These are phyloP conservation scores for Colletotrichum tabaci DNA, from an alignment of 2,329 filamentous ascomycete genomes.

Conservation along the genomic window DNA sequence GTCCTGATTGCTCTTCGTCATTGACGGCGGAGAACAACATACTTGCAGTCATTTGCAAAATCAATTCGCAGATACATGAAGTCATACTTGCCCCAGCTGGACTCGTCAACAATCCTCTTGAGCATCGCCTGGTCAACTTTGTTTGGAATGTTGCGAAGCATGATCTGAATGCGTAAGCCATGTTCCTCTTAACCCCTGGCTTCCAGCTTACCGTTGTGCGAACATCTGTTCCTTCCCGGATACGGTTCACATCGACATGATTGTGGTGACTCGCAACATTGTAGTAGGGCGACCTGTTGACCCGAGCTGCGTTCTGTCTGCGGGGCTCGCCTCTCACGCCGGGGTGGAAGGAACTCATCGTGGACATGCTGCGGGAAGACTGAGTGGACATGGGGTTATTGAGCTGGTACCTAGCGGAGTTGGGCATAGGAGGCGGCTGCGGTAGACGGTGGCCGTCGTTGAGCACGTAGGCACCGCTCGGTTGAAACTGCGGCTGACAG, in stretches of 20 bases:
- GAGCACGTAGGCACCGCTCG: slow-evolving; percentile 49
- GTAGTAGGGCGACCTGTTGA: slow-evolving; percentile 62
- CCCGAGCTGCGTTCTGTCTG: slow-evolving; percentile 64
- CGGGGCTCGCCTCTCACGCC: slow-evolving; percentile 58
- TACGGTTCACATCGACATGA: slow-evolving; percentile 73
- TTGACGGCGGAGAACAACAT: slow-evolving; percentile 53
- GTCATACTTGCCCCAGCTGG: slow-evolving; percentile 87
- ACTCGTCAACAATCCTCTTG: slow-evolving; percentile 84
- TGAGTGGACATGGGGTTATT: slow-evolving; percentile 47
- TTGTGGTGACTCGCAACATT: slow-evolving; percentile 70
- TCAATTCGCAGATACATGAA: slow-evolving; percentile 97
- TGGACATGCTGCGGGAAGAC: slow-evolving; percentile 5
- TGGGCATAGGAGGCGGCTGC: slow-evolving; percentile 4
- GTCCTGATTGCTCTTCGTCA: background rate
- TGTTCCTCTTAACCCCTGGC: background rate
- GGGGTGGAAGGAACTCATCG: slow-evolving; percentile 42
- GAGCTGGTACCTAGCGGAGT: slow-evolving; percentile 27
- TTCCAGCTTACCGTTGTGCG: slow-evolving; percentile 75
- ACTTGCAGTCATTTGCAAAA: slow-evolving; percentile 88
- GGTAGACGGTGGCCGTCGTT: slow-evolving; percentile 43
- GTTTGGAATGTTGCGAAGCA: slow-evolving; percentile 96
- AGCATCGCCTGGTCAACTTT: slow-evolving; percentile 85
- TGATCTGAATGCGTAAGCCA: slow-evolving; percentile 73
- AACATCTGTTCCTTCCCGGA: slow-evolving; percentile 78
- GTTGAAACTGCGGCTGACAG: slow-evolving; percentile 49